Conservation (phyloP, 179 eudicot species). For the Camellia oleifera region DNA sequence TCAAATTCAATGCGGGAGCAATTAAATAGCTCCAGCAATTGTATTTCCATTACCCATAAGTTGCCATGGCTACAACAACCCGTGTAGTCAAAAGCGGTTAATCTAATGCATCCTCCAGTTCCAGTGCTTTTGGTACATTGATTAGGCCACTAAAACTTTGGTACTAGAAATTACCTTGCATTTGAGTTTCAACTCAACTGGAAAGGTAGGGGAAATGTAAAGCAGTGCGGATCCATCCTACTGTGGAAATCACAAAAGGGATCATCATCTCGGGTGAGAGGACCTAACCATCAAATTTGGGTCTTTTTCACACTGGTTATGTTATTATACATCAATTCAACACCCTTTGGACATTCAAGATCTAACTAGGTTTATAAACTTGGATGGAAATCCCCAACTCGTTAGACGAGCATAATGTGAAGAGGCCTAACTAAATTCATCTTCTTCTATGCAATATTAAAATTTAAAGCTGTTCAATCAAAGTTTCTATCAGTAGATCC, state of each 20-base stretch:
- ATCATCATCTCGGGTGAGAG: not conserved
- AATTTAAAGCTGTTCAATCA: not conserved
- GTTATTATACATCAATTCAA: too few species aligned
- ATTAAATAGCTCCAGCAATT: slow-evolving; percentile 3
- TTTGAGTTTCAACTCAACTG: not conserved
- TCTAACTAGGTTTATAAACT: too few species aligned
- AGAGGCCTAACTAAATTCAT: too few species aligned
- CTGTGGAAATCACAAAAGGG: not conserved
- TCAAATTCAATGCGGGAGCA: not conserved
- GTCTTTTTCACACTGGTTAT: not conserved
- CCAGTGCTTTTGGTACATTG: not conserved
- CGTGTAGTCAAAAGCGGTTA: not conserved
- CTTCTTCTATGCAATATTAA: not conserved
- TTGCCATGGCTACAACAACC: not conserved
- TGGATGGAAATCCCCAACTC: too few species aligned
- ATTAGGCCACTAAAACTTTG: not conserved
- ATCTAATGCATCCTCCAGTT: not conserved
- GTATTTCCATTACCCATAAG: not conserved
- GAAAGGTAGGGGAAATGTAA: not conserved
- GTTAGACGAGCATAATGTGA: too few species aligned
- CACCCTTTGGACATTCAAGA: too few species aligned
- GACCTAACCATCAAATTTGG: not conserved
- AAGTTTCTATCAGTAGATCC: not conserved
- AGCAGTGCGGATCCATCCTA: not conserved
- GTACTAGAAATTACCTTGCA: not conserved